Evolutionary conservation across 257 asterid species (phyloP), one percentile per base, ranked within the genome.

Genomic region (Primulina huaijiensis): DNA sequence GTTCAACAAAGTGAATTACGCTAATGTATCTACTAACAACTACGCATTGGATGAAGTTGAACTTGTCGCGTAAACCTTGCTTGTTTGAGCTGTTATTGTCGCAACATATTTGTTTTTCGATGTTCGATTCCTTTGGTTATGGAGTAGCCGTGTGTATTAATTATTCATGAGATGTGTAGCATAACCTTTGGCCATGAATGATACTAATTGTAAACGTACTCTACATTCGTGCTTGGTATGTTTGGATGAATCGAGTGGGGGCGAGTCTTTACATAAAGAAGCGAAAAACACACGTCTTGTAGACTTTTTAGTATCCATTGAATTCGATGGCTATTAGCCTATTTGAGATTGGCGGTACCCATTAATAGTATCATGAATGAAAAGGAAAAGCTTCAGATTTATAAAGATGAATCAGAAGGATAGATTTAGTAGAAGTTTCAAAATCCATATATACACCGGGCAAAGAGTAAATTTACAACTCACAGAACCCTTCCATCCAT

Each of bases 401-500:
- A 56, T 29, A 66, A 65, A 68, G 23, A 21, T 21, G 23, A 21
- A 21, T 21, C 23, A 21, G 23, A 21, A 21, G 23, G 23, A 21
- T 21, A 1, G 23, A 21, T 21, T 21, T 21, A 21, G 23, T 21
- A 21, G 23, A 21, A 21, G 55, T 67, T 66, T 8, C 52, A 10
- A 37, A 53, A 58, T 12, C 14, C 52, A 7, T 52, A 67, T 35
- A 23, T 34, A 4, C 7, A 9, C 67, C 30, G 6, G 27, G 30
- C 11, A 12, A 59, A 5, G 58, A 19, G 53, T 60, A 40, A 17
- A 69, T 77, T 59, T 8, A 55, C 38, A n/a, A 43, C 66, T 85
- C 76, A 85, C 60, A 63, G 74, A 82, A 92, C 97, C 80, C 98
- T 87, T 81, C 97, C 97, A 80, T 93, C 98, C 90, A 93, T 84